A percentile compares a stretch with the other conserved stretches of the same genome.
Conservation (phyloP, 2,329 filamentous ascomycete species). For the Trichoderma hamatum region DNA sequence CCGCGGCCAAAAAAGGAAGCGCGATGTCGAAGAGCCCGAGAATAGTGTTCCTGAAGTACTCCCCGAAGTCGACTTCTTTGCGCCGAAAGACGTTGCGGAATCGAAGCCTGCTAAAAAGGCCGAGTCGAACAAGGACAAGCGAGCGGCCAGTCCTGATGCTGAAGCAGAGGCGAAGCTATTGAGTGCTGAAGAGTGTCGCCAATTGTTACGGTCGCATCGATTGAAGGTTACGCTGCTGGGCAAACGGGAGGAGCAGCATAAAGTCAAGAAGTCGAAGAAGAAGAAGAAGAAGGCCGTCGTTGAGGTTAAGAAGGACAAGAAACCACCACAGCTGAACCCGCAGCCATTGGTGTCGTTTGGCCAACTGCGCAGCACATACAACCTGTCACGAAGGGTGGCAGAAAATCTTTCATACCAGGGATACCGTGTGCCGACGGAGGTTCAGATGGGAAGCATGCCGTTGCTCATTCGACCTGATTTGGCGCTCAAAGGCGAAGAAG, state of each 20-base stretch:
- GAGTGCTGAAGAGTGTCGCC: slow-evolving; percentile 71
- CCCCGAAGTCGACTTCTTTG: slow-evolving; percentile 63
- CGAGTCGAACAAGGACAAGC: slow-evolving; percentile 32
- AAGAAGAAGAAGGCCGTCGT: slow-evolving; percentile 58
- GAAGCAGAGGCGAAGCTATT: slow-evolving; percentile 44
- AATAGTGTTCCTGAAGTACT: slow-evolving; percentile 39
- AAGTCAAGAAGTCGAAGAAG: slow-evolving; percentile 60
- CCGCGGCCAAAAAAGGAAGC: slow-evolving; percentile 59
- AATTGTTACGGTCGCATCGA: slow-evolving; percentile 76
- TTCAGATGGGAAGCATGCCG: slow-evolving; percentile 85
- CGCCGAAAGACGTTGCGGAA: slow-evolving; percentile 46
- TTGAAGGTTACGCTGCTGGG: slow-evolving; percentile 82
- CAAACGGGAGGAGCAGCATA: slow-evolving; percentile 47
- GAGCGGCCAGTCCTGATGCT: slow-evolving; percentile 36
- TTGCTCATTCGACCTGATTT: slow-evolving; percentile 66
- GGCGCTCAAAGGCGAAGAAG: slow-evolving; percentile 48
- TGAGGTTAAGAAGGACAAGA: slow-evolving; percentile 53
- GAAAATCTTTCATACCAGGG: slow-evolving; percentile 83
- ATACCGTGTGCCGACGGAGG: slow-evolving; percentile 87
- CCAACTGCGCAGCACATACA: slow-evolving; percentile 70
- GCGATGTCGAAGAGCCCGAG: slow-evolving; percentile 45
- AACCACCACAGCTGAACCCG: slow-evolving; percentile 69
- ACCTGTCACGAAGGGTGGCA: slow-evolving; percentile 71
- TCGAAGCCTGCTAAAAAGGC: slow-evolving; percentile 35
- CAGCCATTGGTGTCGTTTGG: slow-evolving; percentile 78